Evolutionary conservation across 2,329 filamentous ascomycete genomes (phyloP).

Genomic region (Scolecobasidium constrictum): DNA sequence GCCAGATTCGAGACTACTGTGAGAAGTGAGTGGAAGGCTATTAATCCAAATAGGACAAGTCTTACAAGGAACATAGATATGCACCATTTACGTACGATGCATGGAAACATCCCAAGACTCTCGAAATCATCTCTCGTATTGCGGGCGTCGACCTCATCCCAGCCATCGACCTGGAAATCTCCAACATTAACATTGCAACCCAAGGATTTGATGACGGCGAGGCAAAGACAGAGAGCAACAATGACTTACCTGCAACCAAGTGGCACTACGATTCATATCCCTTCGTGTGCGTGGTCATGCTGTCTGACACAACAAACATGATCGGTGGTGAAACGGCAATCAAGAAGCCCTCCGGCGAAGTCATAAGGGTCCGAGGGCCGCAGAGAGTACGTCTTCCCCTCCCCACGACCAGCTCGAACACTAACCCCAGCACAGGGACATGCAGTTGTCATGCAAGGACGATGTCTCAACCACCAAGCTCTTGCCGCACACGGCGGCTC

Average conservation of each 20-base stretch:
- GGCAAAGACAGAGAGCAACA: conserved; percentile 30
- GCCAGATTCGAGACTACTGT: conserved; percentile 44
- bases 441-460: conserved; percentile 54
- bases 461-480: conserved; percentile 56
- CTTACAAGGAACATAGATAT: conserved; percentile 35
- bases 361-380: conserved; percentile 49
- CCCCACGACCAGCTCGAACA: conserved; percentile 1
- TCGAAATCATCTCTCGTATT: conserved; percentile 43
- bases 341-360: conserved; percentile 40
- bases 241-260: conserved; percentile 45
- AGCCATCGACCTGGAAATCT: conserved; percentile 46
- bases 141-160: conserved; percentile 49
- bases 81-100: conserved; percentile 55
- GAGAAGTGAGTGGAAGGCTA: conserved; percentile 37
- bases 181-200: conserved; percentile 46
- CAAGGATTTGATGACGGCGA: conserved; percentile 31
- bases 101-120: conserved; percentile 46
- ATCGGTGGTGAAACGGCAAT: conserved; percentile 54
- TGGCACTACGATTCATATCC: conserved; percentile 58
- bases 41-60: conserved; percentile 30
- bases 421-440: conserved; percentile 35
- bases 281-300: conserved; percentile 58
- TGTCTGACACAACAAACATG: conserved; percentile 52
- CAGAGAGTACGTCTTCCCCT: conserved; percentile 38
- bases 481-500: conserved; percentile 46